Base-by-base conservation (phyloP, 108 stramenopile genomes). In the Aurantiochytrium sp. region DNA sequence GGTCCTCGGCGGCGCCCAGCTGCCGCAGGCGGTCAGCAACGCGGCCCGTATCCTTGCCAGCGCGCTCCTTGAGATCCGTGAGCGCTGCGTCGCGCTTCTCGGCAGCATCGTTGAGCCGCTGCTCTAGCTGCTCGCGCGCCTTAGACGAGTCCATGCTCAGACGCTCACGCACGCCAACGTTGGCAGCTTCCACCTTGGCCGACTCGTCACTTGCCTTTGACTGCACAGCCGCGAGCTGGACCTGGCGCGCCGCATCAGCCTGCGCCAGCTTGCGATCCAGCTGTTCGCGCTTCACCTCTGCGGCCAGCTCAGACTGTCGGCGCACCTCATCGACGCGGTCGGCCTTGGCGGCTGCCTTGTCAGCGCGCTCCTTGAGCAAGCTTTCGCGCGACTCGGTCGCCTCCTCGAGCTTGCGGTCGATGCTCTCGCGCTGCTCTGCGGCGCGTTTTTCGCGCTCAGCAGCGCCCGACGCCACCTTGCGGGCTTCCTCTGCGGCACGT, bases 41-140 rank as follows among this genome's bases (percentile, higher is more conserved):
- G 12, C 76, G 45, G 25, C 49, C 76, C 1, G 49, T 53, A 12
- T 21, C 51, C 45, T 53, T 47, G 25, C 43, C 51, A 18, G 76
- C 76, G 12, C 51, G 45, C 19, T 53, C 45, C 51, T 53, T 83
- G 45, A 14, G 45, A 16, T 59, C 87, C 5, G 87, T 21, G 6
- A 60, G 42, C 16, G 60, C 58, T 5, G 58, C 42, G 21, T 88
- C 87, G 14, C 58, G 87, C 35, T 88, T 35, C 35, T 35, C 59
- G 4, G 58, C 23, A 5, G 59, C 25, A 3, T 60, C 23, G 6
- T 44, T 21, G 12, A 60, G 14, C 59, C 58, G 87, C 35, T 60
- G 60, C 87, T 88, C 87, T n/a, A 88, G 58, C 60, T 88, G 58
- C 59, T 88, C 87, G 44, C 87, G 87, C 0, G 87, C 87, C 25